These are phyloP conservation scores for Neurospora sp. DNA, from an alignment of 495 filamentous ascomycete genomes.

Conservation along the genomic window DNA sequence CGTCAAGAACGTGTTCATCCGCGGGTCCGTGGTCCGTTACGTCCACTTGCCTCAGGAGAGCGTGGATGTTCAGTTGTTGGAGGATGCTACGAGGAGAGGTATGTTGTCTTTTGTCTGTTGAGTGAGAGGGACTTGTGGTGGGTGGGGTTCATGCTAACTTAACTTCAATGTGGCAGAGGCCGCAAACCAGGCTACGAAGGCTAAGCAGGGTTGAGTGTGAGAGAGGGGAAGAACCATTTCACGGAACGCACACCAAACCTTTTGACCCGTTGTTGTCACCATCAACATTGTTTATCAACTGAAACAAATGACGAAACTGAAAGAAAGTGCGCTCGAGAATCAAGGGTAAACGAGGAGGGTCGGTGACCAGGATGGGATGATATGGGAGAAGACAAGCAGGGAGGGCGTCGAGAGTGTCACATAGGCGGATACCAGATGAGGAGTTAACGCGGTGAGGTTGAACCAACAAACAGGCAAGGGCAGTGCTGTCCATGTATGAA, in stretches of 20 bases:
- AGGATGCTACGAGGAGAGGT: slow-evolving; percentile 96
- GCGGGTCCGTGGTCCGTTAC: slow-evolving; percentile 92
- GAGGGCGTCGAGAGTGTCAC: background rate
- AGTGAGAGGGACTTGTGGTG: background rate
- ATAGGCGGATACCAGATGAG: background rate
- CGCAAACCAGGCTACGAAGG: slow-evolving; percentile 32
- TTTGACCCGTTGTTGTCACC: background rate
- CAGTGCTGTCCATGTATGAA: background rate
- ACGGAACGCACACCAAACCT: background rate
- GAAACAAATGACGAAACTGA: background rate
- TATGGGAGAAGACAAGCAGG: background rate
- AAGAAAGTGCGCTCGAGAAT: background rate
- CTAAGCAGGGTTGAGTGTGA: slow-evolving; percentile 28
- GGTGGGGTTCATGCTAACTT: background rate
- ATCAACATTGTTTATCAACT: background rate
- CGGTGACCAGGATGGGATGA: background rate
- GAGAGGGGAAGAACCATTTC: background rate
- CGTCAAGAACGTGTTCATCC: slow-evolving; percentile 97
- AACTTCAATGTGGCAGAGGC: slow-evolving; percentile 22
- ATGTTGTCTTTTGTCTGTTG: slow-evolving; percentile 14
- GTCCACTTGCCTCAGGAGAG: slow-evolving; percentile 81
- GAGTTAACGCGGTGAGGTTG: background rate
- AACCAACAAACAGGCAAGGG: background rate
- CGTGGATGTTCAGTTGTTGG: slow-evolving; percentile 82
- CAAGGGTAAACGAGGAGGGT: background rate